These are phyloP conservation scores for Silene latifolia DNA, from an alignment of 148 eudicot genomes.

Conservation along the genomic window DNA sequence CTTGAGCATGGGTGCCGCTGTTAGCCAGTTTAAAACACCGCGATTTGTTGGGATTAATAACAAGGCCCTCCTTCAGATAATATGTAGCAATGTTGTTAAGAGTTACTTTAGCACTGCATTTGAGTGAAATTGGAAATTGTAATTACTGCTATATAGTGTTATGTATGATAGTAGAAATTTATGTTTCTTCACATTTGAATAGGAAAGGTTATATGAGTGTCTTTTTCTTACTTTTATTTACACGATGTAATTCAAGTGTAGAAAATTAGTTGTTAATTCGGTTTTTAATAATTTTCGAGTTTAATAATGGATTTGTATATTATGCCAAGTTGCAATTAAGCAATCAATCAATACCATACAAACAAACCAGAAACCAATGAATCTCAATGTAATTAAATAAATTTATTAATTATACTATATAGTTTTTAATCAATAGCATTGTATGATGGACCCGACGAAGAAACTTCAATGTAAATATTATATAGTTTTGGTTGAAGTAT, in stretches of 20 bases:
- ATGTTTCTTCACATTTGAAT: not conserved
- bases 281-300: not conserved
- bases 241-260: not conserved
- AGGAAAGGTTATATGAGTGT: not conserved
- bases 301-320: too few species aligned
- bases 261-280: not conserved
- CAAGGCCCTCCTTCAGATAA: conserved; percentile 44
- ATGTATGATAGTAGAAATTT: not conserved
- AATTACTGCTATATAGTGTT: not conserved
- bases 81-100: conserved; percentile 45
- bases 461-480: too few species aligned
- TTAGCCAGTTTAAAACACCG: conserved; percentile 92
- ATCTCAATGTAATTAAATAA: too few species aligned
- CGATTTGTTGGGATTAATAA: conserved; percentile 59
- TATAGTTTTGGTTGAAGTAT: too few species aligned
- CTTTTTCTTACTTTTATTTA: not conserved
- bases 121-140: conserved; percentile 8
- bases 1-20: conserved; percentile 58
- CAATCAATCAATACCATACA: too few species aligned
- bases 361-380: too few species aligned
- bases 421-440: too few species aligned
- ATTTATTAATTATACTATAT: too few species aligned
- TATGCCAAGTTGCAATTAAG: too few species aligned
- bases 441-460: too few species aligned
- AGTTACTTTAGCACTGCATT: conserved; percentile 70